Percentiles rank a stretch among this genome's conserved stretches.
phyloP scores from a whole-genome alignment of 2,329 filamentous ascomycete genomes.

The Neonectria punicea region DNA sequence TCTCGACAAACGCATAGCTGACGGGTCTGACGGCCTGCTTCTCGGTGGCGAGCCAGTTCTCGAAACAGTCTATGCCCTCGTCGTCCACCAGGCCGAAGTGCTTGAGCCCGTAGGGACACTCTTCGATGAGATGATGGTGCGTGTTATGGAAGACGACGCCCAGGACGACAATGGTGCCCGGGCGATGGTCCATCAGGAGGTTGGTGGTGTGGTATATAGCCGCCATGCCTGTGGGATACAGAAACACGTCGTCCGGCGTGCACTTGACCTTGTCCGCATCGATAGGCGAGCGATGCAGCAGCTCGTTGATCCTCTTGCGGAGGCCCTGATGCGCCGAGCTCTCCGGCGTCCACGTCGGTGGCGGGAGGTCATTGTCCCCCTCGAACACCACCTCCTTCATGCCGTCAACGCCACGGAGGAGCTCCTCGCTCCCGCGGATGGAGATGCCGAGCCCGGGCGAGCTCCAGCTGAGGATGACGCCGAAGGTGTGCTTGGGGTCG shows the following conservation, averaged over 20 bases:
- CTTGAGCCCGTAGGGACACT: slow-evolving; percentile 55
- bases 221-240: slow-evolving; percentile 67
- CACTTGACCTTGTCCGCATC: slow-evolving; percentile 42
- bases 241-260: slow-evolving; percentile 55
- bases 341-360: slow-evolving; percentile 54
- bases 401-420: slow-evolving; percentile 51
- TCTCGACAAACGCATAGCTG: slow-evolving; percentile 61
- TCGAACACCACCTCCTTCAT: slow-evolving; percentile 49
- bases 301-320: slow-evolving; percentile 52
- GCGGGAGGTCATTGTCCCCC: slow-evolving; percentile 36
- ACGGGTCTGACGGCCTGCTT: slow-evolving; percentile 51
- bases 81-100: slow-evolving; percentile 59
- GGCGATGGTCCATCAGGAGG: slow-evolving; percentile 48
- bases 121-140: slow-evolving; percentile 58
- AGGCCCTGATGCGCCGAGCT: slow-evolving; percentile 51
- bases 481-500: slow-evolving; percentile 48
- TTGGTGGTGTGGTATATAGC: slow-evolving; percentile 58
- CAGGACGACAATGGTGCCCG: slow-evolving; percentile 54
- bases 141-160: slow-evolving; percentile 65
- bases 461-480: slow-evolving; percentile 57
- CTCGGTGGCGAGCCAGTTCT: slow-evolving; percentile 55
- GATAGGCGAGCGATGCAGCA: slow-evolving; percentile 55
- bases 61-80: slow-evolving; percentile 55
- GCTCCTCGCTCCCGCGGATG: slow-evolving; percentile 56
- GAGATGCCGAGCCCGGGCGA: slow-evolving; percentile 59